Evolutionary conservation across 495 filamentous ascomycete species (phyloP).

Genomic region (Penicillium dipodomyicola): DNA sequence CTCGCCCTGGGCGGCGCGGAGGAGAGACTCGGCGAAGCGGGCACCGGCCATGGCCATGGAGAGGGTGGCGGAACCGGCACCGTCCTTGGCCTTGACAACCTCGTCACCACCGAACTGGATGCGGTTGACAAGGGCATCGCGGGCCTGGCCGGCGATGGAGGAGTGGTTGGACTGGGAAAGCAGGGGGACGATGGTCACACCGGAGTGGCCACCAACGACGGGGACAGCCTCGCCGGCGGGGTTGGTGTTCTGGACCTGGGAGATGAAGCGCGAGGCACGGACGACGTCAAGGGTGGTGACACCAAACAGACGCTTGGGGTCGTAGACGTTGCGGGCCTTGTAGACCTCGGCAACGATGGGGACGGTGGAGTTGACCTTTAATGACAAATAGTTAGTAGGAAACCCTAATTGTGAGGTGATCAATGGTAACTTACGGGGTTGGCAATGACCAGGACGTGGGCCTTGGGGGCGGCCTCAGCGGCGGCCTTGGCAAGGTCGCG

Average conservation of each 20-base stretch:
- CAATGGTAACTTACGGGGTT: slow-evolving; percentile 66
- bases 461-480: slow-evolving; percentile 83
- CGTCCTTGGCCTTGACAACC: slow-evolving; percentile 98
- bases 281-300: slow-evolving; percentile 99
- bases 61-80: slow-evolving; percentile 95
- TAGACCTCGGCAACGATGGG: slow-evolving; percentile 96
- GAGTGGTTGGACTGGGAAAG: slow-evolving; percentile 91
- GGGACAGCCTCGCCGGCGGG: slow-evolving; percentile 89
- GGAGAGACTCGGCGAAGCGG: slow-evolving; percentile 91
- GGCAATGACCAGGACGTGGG: slow-evolving; percentile 94
- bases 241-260: slow-evolving; percentile 84
- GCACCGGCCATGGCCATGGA: slow-evolving; percentile 99
- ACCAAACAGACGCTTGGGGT: slow-evolving; percentile 97
- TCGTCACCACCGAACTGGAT: slow-evolving; percentile 99
- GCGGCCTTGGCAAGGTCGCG: slow-evolving; percentile 96
- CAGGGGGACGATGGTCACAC: slow-evolving; percentile 96
- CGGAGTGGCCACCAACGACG: slow-evolving; percentile 95
- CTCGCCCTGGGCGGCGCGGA: slow-evolving; percentile 89
- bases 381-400: slow-evolving; percentile 11
- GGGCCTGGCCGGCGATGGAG: slow-evolving; percentile 69
- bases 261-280: slow-evolving; percentile 95
- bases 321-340: slow-evolving; percentile 91
- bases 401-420: neutral
- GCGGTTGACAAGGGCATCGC: slow-evolving; percentile 79
- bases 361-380: slow-evolving; percentile 90